These are phyloP conservation scores for Musa troglodytarum DNA, from an alignment of 176 grass and related monocot genomes.

Conservation along the genomic window DNA sequence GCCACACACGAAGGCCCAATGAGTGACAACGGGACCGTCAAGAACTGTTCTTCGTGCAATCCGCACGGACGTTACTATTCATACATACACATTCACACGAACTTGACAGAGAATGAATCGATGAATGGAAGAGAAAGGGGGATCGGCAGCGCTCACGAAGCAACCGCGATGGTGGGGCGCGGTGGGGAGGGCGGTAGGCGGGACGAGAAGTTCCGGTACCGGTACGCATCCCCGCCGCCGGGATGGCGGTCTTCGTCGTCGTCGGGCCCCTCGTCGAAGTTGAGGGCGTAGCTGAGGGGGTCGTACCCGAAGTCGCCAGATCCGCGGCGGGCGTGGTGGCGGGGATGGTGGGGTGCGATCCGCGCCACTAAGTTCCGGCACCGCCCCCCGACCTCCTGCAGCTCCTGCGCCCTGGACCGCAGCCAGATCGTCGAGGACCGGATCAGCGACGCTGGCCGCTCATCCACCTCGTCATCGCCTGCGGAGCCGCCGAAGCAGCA, in stretches of 20 bases:
- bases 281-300: slow-evolving; percentile 43
- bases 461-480: background rate
- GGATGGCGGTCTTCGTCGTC: background rate
- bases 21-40: no score
- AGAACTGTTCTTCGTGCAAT: no score
- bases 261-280: slow-evolving; percentile 37
- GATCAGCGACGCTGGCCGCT: slow-evolving; percentile 23
- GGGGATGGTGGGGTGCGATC: slow-evolving; percentile 5
- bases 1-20: no score
- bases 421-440: slow-evolving; percentile 43
- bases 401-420: slow-evolving; percentile 2
- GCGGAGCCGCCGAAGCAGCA: slow-evolving; percentile 20
- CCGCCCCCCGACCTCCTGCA: slow-evolving; percentile 8
- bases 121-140: no score
- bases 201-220: slow-evolving; percentile 28
- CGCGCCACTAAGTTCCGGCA: background rate
- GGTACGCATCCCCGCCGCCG: background rate
- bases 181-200: slow-evolving; percentile 33
- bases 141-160: background rate
- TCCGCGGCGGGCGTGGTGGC: background rate
- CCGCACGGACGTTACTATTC: no score
- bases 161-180: background rate
- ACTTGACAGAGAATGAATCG: no score
- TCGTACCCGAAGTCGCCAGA: slow-evolving; percentile 34
- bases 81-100: no score